Conservation (phyloP, 345 rosid genomes). For the Cardiospermum halicacabum region DNA sequence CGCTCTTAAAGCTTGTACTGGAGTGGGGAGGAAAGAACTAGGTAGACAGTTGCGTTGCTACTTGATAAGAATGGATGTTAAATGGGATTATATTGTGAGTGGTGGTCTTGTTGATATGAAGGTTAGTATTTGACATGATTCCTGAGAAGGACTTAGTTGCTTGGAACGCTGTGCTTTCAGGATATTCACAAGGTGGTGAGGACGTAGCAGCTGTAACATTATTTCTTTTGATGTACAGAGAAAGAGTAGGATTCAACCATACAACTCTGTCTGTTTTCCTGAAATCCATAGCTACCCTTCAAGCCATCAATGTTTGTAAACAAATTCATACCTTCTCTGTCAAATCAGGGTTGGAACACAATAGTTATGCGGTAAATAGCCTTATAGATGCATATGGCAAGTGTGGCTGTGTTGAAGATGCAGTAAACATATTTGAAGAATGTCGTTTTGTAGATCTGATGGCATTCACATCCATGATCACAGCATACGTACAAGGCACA, state of each 20-base stretch:
- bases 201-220: conserved; percentile 40
- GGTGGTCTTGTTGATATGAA: conserved; percentile 57
- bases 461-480: conserved; percentile 51
- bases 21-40: conserved; percentile 27
- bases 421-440: conserved; percentile 36
- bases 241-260: conserved; percentile 45
- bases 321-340: conserved; percentile 44
- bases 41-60: conserved; percentile 48
- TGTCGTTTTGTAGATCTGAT: conserved; percentile 34
- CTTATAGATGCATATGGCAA: conserved; percentile 59
- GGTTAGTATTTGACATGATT: conserved; percentile 32
- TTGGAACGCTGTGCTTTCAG: conserved; percentile 57
- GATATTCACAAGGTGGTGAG: conserved; percentile 45
- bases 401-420: conserved; percentile 41
- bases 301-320: conserved; percentile 27
- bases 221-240: conserved; percentile 37
- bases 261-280: conserved; percentile 53
- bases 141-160: conserved; percentile 45
- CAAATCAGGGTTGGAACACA: conserved; percentile 43
- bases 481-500: conserved; percentile 49
- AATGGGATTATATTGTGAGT: conserved; percentile 39
- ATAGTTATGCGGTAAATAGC: conserved; percentile 43
- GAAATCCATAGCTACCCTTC: conserved; percentile 43
- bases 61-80: conserved; percentile 38
- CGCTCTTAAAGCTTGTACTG: conserved; percentile 54